Evolutionary conservation across 306 rosid species (phyloP).

Genomic region (Canavalia ensiformis): DNA sequence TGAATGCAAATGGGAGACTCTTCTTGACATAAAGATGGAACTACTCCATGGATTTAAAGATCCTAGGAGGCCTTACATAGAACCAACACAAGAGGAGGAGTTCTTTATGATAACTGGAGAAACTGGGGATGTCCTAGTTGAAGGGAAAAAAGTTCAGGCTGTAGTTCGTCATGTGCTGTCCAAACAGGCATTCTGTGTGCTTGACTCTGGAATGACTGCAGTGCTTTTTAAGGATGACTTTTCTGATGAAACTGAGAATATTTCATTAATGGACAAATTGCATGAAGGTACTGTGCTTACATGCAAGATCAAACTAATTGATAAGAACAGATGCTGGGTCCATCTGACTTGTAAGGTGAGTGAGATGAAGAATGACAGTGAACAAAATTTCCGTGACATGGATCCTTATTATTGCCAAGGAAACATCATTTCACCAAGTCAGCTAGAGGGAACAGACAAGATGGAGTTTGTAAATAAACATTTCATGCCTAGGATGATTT

Average conservation of each 20-base stretch:
- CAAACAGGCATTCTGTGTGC: slow-evolving; percentile 55
- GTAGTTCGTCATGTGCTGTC: slow-evolving; percentile 51
- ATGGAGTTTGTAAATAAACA: slow-evolving; percentile 45
- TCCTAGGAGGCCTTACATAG: slow-evolving; percentile 56
- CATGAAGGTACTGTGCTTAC: slow-evolving; percentile 50
- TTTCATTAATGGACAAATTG: slow-evolving; percentile 49
- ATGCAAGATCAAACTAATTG: slow-evolving; percentile 56
- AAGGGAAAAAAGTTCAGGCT: slow-evolving; percentile 62
- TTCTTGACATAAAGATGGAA: slow-evolving; percentile 58
- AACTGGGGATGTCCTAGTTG: slow-evolving; percentile 48
- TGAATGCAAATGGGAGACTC: slow-evolving; percentile 48
- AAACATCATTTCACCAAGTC: slow-evolving; percentile 27
- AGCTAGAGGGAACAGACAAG: slow-evolving; percentile 22
- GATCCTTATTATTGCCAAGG: slow-evolving; percentile 60
- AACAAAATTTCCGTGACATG: slow-evolving; percentile 44
- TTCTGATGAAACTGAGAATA: slow-evolving; percentile 54
- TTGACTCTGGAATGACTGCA: slow-evolving; percentile 57
- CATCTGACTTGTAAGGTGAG: slow-evolving; percentile 58
- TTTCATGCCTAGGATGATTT: slow-evolving; percentile 51
- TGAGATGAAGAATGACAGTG: slow-evolving; percentile 50
- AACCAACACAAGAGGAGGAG: slow-evolving; percentile 60
- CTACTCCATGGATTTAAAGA: slow-evolving; percentile 60
- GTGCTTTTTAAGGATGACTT: slow-evolving; percentile 53
- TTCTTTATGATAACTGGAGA: slow-evolving; percentile 58
- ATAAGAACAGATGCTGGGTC: slow-evolving; percentile 55